These are phyloP conservation scores for Botrytis cinerea DNA, from an alignment of 2,329 filamentous ascomycete genomes.

Conservation along the genomic window DNA sequence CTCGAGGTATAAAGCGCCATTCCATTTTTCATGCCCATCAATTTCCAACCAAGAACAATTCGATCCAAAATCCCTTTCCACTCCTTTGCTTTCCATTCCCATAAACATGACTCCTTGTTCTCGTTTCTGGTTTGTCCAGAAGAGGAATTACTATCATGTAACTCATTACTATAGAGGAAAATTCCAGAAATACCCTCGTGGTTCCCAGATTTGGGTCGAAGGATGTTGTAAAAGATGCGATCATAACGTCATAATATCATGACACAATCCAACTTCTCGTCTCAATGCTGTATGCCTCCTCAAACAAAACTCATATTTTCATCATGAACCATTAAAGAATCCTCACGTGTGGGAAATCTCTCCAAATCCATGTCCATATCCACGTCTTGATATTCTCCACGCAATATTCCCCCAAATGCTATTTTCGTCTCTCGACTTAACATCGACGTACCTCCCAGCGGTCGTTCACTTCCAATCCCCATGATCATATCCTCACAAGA, in stretches of 20 bases:
- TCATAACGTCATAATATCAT: constrained; percentile 1
- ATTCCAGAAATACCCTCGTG: not conserved
- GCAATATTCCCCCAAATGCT: constrained; percentile 8
- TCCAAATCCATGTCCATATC: not conserved
- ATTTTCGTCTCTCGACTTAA: constrained; percentile 11
- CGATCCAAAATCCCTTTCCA: not conserved
- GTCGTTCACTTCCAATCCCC: constrained; percentile 1
- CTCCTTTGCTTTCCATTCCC: not conserved
- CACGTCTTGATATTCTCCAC: not conserved
- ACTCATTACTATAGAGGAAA: not conserved
- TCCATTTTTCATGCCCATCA: not conserved
- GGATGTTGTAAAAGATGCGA: not conserved
- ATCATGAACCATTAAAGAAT: not conserved
- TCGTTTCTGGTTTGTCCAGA: not conserved
- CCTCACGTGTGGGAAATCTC: not conserved
- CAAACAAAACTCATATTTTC: not conserved
- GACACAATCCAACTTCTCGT: not conserved
- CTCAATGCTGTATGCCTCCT: not conserved
- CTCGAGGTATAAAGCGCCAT: not conserved
- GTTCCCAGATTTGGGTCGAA: not conserved
- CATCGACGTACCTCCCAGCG: constrained; percentile 10
- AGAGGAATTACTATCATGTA: not conserved
- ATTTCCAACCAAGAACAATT: not conserved
- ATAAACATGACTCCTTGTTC: not conserved
- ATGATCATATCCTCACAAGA: not conserved